Base-by-base conservation (phyloP, 2,329 filamentous ascomycete species). In the Colletotrichum agaves region DNA sequence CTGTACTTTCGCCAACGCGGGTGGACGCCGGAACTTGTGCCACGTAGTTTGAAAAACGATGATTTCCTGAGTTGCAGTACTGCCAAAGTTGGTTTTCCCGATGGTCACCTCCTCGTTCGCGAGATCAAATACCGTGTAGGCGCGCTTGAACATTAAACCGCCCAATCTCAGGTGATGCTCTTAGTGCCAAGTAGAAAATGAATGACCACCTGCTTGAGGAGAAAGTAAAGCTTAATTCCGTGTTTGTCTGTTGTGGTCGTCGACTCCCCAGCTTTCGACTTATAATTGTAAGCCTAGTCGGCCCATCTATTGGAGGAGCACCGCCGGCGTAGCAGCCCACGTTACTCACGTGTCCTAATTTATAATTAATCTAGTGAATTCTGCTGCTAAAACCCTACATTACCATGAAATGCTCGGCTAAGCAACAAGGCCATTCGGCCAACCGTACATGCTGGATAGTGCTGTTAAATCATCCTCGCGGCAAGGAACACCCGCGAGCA, bases 201-300 rank as follows among this genome's bases (percentile, higher is more conserved):
- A 78, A 80, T 71, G 87, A 89, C 5, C 78, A 72, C 12, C 71
- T 71, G 8, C 69, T 87, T 74, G 74, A 81, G 61, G 3, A 52
- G 21, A 31, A 4, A 1, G 58, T 43, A 2, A 15, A 15, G 10
- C 13, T 7, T 27, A 27, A 1, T 5, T 43, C 0, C 3, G 17
- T 19, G 11, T 31, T 3, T 19, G n/a, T 19, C 15, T 27, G 23
- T 27, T 27, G 23, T 27, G 2, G 23, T 6, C 23, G 4, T 6
- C 6, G 6, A 27, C 23, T n/a, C n/a, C 4, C 6, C 23, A 27
- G 23, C 23, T 27, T 27, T 27, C 23, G 5, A 27, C 23, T 27
- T 27, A 1, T 27, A 27, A 27, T 27, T 27, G 6, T 27, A 27
- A 27, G 4, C 23, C 23, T 1, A 1, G 23, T 27, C 23, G 23